Percentiles rank a stretch among this genome's conserved stretches.
Evolutionary conservation across 768 basidiomycete species (phyloP).

Genomic region (Suillus fuscotomentosus): DNA sequence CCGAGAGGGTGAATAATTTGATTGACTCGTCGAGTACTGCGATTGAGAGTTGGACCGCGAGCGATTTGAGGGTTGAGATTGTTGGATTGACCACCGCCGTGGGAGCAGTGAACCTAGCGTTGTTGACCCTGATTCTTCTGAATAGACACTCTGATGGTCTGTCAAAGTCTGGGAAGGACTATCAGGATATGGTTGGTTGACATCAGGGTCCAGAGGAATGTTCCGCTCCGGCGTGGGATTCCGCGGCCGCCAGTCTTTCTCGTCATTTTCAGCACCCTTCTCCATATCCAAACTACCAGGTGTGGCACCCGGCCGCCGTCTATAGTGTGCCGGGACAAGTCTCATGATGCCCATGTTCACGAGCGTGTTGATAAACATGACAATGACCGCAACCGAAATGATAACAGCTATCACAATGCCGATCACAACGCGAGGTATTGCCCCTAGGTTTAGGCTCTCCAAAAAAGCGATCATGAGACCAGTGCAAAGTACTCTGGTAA

Average conservation of each 20-base stretch:
- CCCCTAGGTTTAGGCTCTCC: constrained; percentile 54
- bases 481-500: constrained; percentile 67
- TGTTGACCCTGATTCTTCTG: constrained; percentile 34
- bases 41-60: constrained; percentile 31
- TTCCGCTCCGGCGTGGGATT: constrained; percentile 56
- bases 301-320: constrained; percentile 12
- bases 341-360: constrained; percentile 44
- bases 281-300: constrained; percentile 25
- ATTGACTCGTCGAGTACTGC: constrained; percentile 24
- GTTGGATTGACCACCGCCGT: constrained; percentile 31
- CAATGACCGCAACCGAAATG: constrained; percentile 65
- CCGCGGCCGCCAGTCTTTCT: constrained; percentile 34
- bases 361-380: constrained; percentile 66
- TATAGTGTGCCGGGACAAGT: constrained; percentile 20
- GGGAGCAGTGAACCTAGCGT: constrained; percentile 34
- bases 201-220: constrained; percentile 36
- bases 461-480: constrained; percentile 79
- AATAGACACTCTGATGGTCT: constrained; percentile 26
- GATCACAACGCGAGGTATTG: constrained; percentile 82
- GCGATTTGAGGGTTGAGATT: constrained; percentile 24
- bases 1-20: constrained; percentile 2
- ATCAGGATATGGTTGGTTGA: constrained; percentile 46
- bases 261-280: constrained; percentile 24
- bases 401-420: constrained; percentile 74
- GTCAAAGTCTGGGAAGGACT: constrained; percentile 25